Base-by-base conservation (phyloP, 176 grass and related monocot genomes). In the Oryza brachyantha region DNA sequence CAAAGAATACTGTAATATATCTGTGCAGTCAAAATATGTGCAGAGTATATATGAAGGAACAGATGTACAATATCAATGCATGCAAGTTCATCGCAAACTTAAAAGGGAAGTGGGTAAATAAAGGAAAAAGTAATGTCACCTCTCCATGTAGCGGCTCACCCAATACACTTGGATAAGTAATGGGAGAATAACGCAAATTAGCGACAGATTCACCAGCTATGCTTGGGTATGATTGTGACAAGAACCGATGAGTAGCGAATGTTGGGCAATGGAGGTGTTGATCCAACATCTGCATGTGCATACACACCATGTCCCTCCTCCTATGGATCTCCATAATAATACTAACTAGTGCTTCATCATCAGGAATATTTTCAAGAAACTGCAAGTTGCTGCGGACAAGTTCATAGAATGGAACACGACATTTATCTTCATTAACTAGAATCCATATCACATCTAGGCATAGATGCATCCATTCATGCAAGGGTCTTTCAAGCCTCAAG, bases 271-370 rank as follows among this genome's bases (percentile, higher is more conserved):
- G 96, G 79, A 98, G 86, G 66, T 94, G 92, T 45, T 98, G 96
- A 76, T 98, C 96, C 77, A 98, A 83, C 96, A 98, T 98, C 74
- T 98, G 96, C 96, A 98, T 98, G 85, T 98, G 92, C 90, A 93
- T 98, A n/a, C 92, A 93, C 63, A 98, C 96, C 92, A 94, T 90
- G 75, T 98, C 96, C 78, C 96, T 92, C 78, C 96, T 94, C 73
- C 92, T 91, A 66, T 98, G 96, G 59, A 98, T 94, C 77, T 98
- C 96, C 85, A 98, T 86, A 77, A 98, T 94, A 42, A 98, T 92
- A 79, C 90, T 93, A 86, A 98, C 88, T 69, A 98, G 46, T 13
- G 89, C 90, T 75, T 98, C 92, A 34, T 98, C 92, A 75, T 98
- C 90, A 61, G 96, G 96, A 85, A 98, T 98, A 70, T 98, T 98